These are phyloP conservation scores for Argentina anserina DNA, from an alignment of 306 rosid genomes.

Conservation along the genomic window DNA sequence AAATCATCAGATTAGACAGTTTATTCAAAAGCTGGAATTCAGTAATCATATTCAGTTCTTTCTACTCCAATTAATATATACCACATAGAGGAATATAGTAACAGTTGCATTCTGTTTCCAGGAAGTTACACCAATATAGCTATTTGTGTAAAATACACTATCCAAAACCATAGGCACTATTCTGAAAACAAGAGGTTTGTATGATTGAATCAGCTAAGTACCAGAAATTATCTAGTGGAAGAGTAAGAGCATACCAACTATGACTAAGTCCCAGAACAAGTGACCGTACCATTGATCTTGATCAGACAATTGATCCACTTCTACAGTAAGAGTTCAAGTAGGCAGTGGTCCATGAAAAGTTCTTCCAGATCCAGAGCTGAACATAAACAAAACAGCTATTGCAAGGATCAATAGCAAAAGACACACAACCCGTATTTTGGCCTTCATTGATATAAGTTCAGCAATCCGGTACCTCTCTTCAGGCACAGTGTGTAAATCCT, in stretches of 20 bases:
- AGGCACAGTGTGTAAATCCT: constrained; percentile 28
- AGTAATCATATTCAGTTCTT: no score
- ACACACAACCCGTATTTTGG: constrained; percentile 24
- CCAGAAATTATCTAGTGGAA: background rate
- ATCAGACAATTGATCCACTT: constrained; percentile 10
- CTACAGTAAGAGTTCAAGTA: constrained; percentile 38
- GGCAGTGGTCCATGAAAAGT: constrained; percentile 34
- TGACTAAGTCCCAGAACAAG: constrained; percentile 2
- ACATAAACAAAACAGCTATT: constrained; percentile 28
- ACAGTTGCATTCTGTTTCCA: no score
- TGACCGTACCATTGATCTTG: constrained; percentile 19
- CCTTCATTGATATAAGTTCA: constrained; percentile 29
- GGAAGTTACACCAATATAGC: no score
- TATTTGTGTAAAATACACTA: background rate
- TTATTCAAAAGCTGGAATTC: no score
- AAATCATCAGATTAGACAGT: no score
- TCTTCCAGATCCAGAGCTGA: constrained; percentile 28
- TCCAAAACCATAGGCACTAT: background rate
- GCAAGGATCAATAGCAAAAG: constrained; percentile 44
- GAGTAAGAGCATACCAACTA: background rate
- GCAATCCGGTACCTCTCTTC: constrained; percentile 30
- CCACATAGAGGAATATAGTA: no score
- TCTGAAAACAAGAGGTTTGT: background rate
- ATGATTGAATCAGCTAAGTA: background rate
- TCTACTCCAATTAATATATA: no score